Conservation (phyloP, 768 basidiomycete species). For the Vararia minispora region DNA sequence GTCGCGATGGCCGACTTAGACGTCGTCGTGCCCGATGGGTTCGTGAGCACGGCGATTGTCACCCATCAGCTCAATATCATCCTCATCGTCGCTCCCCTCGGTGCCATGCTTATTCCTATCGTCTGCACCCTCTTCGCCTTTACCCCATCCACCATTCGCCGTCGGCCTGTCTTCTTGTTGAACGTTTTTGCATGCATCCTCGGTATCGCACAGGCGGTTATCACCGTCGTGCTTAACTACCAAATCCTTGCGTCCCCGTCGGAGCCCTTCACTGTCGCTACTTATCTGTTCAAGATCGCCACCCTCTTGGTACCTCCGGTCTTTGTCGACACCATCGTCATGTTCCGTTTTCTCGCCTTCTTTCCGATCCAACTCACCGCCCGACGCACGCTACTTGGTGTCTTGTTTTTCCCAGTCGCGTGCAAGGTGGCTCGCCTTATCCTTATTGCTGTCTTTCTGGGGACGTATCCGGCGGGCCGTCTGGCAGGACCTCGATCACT, state of each 20-base stretch:
- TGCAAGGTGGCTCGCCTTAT: slow-evolving; percentile 8
- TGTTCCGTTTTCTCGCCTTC: slow-evolving; percentile 12
- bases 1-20: slow-evolving; percentile 5
- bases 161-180: slow-evolving; percentile 12
- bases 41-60: background rate
- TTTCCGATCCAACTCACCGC: slow-evolving; percentile 11
- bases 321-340: slow-evolving; percentile 10
- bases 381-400: slow-evolving; percentile 2
- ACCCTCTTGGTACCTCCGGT: slow-evolving; percentile 8
- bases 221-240: slow-evolving; percentile 1
- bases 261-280: background rate
- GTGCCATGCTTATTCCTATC: slow-evolving; percentile 9
- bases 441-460: slow-evolving; percentile 8
- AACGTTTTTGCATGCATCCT: slow-evolving; percentile 12
- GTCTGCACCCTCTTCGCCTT: slow-evolving; percentile 10
- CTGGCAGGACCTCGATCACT: slow-evolving; percentile 2
- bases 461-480: slow-evolving; percentile 6
- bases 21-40: background rate
- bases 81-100: slow-evolving; percentile 11
- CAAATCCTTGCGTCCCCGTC: slow-evolving; percentile 4
- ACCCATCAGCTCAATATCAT: slow-evolving; percentile 8
- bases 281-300: slow-evolving; percentile 1
- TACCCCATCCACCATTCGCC: slow-evolving; percentile 6
- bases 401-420: slow-evolving; percentile 4
- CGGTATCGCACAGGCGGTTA: slow-evolving; percentile 10